Conservation (phyloP, 2,329 filamentous ascomycete genomes). For the Alternaria arbusti region DNA sequence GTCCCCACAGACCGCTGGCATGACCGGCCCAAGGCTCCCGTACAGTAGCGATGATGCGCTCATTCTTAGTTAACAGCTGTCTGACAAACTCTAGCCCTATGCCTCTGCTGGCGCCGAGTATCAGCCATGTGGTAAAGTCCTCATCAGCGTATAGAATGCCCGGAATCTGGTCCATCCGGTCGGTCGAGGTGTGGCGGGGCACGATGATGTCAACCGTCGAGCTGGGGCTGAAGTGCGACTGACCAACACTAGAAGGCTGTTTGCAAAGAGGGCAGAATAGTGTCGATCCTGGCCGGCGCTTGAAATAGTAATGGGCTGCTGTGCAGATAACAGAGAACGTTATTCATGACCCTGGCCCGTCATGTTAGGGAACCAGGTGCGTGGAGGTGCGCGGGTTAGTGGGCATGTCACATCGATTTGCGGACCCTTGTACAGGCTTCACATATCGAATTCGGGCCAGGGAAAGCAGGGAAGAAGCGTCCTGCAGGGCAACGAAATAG, state of each 20-base stretch:
- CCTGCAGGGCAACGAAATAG: conserved; percentile 6
- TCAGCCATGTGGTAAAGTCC: conserved; percentile 54
- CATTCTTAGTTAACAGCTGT: conserved; percentile 55
- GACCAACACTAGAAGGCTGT: not conserved
- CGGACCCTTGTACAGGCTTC: conserved; percentile 12
- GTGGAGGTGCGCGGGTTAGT: conserved; percentile 11
- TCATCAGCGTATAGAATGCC: conserved; percentile 51
- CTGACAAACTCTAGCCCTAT: conserved; percentile 61
- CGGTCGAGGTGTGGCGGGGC: conserved; percentile 20
- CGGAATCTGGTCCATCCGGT: conserved; percentile 52
- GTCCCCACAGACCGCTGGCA: conserved; percentile 50
- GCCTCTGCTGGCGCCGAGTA: conserved; percentile 56
- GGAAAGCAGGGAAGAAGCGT: conserved; percentile 16
- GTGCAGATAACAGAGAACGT: conserved; percentile 13
- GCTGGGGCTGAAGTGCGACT: not conserved
- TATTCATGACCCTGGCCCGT: conserved; percentile 6
- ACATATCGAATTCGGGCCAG: conserved; percentile 4
- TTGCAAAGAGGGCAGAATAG: not conserved
- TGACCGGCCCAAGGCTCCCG: conserved; percentile 51
- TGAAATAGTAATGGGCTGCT: conserved; percentile 8
- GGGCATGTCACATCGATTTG: conserved; percentile 16
- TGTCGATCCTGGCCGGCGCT: not conserved
- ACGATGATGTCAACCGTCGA: conserved; percentile 19
- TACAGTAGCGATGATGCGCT: conserved; percentile 60
- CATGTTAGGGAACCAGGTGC: conserved; percentile 2